Evolutionary conservation across 345 rosid genomes (phyloP), one percentile per base, ranked within the genome.

Genomic region (Syzygium grande): DNA sequence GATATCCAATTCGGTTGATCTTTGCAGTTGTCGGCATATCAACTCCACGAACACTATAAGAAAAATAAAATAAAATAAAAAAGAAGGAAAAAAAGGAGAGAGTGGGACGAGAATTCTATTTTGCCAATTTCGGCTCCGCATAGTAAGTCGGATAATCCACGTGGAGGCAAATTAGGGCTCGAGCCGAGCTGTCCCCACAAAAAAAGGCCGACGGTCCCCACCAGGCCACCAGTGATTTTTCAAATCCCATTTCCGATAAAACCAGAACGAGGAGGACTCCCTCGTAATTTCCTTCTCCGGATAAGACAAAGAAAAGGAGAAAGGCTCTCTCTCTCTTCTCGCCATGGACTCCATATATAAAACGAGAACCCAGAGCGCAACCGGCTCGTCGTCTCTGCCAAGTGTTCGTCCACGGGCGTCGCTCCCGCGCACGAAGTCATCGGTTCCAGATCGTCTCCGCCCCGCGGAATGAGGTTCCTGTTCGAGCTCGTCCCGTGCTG

Each of bases 401-500:
- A 2, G 11, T 43, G 27, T 84, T 46, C 85, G 54, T 52, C 54
- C 52, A 51, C 85, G 11, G 51, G 22, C 46, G 17, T 53, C 63
- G n/a, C 59, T 52, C 63, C 46, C 63, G 11, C 52, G 10, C 21
- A 12, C 9, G 7, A 30, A 21, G 15, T 53, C 86, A 23, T 29
- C 46, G 38, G 16, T 49, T 52, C 86, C 46, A 34, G 46, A 51
- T 43, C 30, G 52, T 80, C 46, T 80, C 52, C 49, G 52, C 5
- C 52, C 25, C 52, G 51, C n/a, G 51, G 59, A 22, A 84, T 84
- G 86, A 84, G 53, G 63, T 94, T 84, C 86, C 91, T 95, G 84
- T 88, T 94, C 87, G 94, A 92, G 65, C 90, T 92, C 49, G 93
- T 96, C 80, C 87, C 92, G 54, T 93, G 95, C 46, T 93, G 93